Base-by-base conservation (phyloP, 2,329 filamentous ascomycete species). In the Kalaharituber pfeilii region DNA sequence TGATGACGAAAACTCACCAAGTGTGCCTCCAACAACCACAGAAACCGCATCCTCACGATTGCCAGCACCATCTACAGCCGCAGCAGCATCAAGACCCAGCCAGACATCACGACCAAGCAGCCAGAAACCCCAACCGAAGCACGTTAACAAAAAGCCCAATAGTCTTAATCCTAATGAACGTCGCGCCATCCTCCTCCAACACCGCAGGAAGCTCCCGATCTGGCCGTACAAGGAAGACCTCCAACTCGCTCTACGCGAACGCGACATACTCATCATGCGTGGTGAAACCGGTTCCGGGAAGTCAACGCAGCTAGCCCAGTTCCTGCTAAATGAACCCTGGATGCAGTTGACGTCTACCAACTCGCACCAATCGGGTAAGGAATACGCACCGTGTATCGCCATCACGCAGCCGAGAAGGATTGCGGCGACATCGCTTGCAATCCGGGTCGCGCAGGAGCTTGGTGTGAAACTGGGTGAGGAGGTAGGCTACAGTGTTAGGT, bases 231-330 rank as follows among this genome's bases (percentile, higher is more conserved):
- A 78, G 49, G 72, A 80, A 29, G 75, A 81, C 25, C 93, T 95
- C 50, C 78, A 79, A 30, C 65, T 72, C 15, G 72, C 77, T 1
- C 69, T 94, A 5, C 71, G 72, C 11, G 70, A 77, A 29, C 80
- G 78, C 58, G 78, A 93, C 63, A 78, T 94, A 1, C 76, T 98
- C 51, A 74, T 98, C 0, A 71, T 98, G 13, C 82, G 91, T 2
- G 89, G 89, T 70, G 89, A 96, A 68, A 98, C 91, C 0, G 91
- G 91, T 66, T 94, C 86, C 13, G 91, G 91, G 66, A 98, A 98
- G 70, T 93, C 85, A 71, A 98, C 91, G 0, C 91, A 98, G 68
- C 81, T 95, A 0, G 89, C 91, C 0, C 91, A 96, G 65, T 95
- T 94, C 59, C 71, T 98, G 6, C 77, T 82, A 47, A 71, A 74